phyloP scores from a whole-genome alignment of 1,284 basidiomycete genomes.

The Tilletia caries region DNA sequence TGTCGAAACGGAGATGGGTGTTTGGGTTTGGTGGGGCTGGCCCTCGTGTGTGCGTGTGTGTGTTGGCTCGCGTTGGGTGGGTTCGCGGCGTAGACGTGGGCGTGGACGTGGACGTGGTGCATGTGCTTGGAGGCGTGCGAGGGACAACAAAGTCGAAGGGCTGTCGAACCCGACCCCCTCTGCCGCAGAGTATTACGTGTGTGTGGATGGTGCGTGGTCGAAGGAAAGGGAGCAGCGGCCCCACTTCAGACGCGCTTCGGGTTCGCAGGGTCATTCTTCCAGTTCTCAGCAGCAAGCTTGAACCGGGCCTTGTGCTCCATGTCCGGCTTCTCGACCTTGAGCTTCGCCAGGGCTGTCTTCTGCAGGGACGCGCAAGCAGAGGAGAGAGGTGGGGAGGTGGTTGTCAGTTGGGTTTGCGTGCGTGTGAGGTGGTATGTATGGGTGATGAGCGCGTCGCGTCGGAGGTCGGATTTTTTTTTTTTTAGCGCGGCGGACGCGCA shows the following conservation, averaged over 20 bases:
- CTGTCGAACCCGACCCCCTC: too few relatives aligned
- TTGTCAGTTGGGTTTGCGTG: background rate
- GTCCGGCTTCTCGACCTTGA: constrained; percentile 39
- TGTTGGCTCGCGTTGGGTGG: too few relatives aligned
- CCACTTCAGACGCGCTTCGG: constrained; percentile 26
- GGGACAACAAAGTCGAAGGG: too few relatives aligned
- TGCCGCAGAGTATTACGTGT: too few relatives aligned
- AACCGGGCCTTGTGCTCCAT: constrained; percentile 46
- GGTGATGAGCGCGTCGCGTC: background rate
- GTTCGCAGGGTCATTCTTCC: constrained; percentile 38
- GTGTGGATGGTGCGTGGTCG: background rate
- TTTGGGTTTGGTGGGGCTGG: too few relatives aligned
- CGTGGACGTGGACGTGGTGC: too few relatives aligned
- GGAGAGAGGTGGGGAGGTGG: background rate
- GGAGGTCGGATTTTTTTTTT: background rate
- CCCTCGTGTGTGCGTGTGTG: too few relatives aligned
- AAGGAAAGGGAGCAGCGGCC: background rate
- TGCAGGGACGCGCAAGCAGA: background rate
- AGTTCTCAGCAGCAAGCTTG: constrained; percentile 38
- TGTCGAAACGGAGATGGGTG: too few relatives aligned
- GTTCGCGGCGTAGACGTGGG: too few relatives aligned
- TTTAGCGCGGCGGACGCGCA: background rate
- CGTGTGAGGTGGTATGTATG: background rate
- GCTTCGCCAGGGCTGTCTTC: constrained; percentile 28
- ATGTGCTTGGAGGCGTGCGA: too few relatives aligned